Conservation (phyloP, 164 flowering plant species). For the Macadamia integrifolia region DNA sequence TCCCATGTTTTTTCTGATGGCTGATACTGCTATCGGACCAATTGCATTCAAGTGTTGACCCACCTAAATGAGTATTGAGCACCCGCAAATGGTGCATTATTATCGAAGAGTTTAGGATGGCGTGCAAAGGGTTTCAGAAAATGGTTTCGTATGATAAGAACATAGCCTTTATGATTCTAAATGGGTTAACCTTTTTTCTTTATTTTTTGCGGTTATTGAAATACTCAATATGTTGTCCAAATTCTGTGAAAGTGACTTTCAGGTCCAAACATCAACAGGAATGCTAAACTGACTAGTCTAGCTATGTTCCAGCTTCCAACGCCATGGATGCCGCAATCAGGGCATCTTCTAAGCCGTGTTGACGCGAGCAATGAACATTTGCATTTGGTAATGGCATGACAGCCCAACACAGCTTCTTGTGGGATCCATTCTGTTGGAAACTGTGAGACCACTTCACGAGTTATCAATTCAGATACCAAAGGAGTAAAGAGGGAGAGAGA, state of each 20-base stretch:
- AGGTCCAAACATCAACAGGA: no score
- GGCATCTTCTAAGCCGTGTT: constrained; percentile 9
- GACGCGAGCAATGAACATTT: constrained; percentile 4
- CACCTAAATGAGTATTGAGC: no score
- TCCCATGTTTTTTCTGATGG: not conserved
- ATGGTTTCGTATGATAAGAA: not conserved
- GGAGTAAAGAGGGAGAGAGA: not conserved
- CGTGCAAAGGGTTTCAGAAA: not conserved
- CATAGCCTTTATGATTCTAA: not conserved
- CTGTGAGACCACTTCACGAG: not conserved
- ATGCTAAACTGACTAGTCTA: not conserved
- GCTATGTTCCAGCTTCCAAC: not conserved
- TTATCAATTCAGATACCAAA: not conserved
- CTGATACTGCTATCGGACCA: not conserved
- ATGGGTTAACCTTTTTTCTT: not conserved
- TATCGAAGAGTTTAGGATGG: no score
- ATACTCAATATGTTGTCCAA: no score
- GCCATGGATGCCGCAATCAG: not conserved
- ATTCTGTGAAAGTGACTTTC: no score
- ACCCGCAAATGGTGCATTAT: no score
- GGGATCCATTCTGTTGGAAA: not conserved
- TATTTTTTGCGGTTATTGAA: not conserved
- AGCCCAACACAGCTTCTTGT: not conserved
- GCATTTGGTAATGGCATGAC: not conserved
- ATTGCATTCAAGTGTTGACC: not conserved